phyloP scores from a whole-genome alignment of 225 moss, liverwort and hornwort species.

The Polytrichum commune region DNA sequence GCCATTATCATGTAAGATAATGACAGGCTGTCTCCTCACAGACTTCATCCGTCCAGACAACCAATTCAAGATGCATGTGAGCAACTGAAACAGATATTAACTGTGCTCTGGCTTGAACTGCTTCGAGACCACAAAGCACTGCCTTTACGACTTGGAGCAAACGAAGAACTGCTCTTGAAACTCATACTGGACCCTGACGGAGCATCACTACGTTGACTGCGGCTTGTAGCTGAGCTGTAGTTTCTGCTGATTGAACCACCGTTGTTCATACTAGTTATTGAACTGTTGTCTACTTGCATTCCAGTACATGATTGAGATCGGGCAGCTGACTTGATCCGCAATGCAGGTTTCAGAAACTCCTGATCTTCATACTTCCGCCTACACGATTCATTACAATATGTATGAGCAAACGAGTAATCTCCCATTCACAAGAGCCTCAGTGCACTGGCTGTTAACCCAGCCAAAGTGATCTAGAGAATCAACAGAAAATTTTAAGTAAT shows the following conservation, averaged over 20 bases:
- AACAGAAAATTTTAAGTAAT: too few species aligned
- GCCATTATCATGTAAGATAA: neutral
- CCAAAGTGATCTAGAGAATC: too few species aligned
- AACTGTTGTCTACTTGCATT: constrained; percentile 16
- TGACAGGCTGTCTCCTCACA: constrained; percentile 9
- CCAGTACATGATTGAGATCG: constrained; percentile 21
- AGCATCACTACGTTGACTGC: constrained; percentile 15
- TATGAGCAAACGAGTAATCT: constrained; percentile 1
- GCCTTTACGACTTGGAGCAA: constrained; percentile 25
- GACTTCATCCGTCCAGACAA: neutral
- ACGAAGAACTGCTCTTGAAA: constrained; percentile 28
- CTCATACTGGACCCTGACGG: constrained; percentile 22
- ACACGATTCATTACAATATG: constrained; percentile 11
- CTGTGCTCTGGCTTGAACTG: constrained; percentile 39
- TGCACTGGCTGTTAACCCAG: neutral
- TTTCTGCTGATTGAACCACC: constrained; percentile 19
- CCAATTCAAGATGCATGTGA: too few species aligned
- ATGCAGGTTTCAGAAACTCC: constrained; percentile 78
- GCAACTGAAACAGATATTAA: constrained; percentile 2
- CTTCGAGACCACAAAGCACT: constrained; percentile 29
- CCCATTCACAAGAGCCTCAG: neutral
- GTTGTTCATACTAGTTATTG: constrained; percentile 10
- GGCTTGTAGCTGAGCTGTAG: constrained; percentile 14
- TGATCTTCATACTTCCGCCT: constrained; percentile 98
- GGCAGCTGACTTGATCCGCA: constrained; percentile 49